A percentile compares a stretch with the other conserved stretches of the same genome.
Evolutionary conservation across 2,329 filamentous ascomycete genomes (phyloP).

Genomic region (Tolypocladium inflatum): DNA sequence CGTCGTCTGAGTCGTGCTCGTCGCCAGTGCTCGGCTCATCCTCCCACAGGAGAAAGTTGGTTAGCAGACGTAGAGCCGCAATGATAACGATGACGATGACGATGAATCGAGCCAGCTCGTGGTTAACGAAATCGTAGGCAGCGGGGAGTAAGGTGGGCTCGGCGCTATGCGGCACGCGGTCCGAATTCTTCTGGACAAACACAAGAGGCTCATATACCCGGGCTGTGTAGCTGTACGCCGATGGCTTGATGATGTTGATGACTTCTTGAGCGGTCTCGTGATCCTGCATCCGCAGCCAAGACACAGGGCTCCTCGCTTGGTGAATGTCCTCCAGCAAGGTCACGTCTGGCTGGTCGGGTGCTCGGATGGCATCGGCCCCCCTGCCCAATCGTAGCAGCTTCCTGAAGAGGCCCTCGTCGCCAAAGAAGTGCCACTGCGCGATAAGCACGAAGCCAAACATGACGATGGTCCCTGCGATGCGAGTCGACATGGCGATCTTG

Average conservation of each 20-base stretch:
- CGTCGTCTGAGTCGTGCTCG: constrained; percentile 34
- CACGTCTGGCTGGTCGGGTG: constrained; percentile 19
- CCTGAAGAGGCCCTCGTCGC: constrained; percentile 37
- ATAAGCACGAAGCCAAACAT: constrained; percentile 64
- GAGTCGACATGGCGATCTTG: constrained; percentile 58
- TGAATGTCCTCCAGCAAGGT: constrained; percentile 52
- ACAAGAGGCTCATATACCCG: constrained; percentile 66
- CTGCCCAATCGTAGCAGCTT: constrained; percentile 15
- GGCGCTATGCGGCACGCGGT: constrained; percentile 46
- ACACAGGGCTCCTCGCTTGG: constrained; percentile 64
- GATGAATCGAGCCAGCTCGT: constrained; percentile 49
- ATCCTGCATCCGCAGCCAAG: constrained; percentile 70
- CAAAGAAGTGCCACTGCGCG: constrained; percentile 71
- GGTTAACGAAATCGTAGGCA: constrained; percentile 56
- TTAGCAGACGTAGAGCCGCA: constrained; percentile 57
- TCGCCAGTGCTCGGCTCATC: constrained; percentile 38
- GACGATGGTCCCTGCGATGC: constrained; percentile 65
- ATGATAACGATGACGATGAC: constrained; percentile 53
- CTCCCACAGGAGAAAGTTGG: constrained; percentile 66
- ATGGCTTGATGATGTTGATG: constrained; percentile 65
- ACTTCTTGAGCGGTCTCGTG: constrained; percentile 70
- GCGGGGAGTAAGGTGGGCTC: constrained; percentile 26
- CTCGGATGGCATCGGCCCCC: constrained; percentile 5
- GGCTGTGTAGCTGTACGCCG: constrained; percentile 61
- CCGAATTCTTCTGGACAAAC: constrained; percentile 59